phyloP scores from a whole-genome alignment of 2,329 filamentous ascomycete species.

The Bipolaris sorokiniana region DNA sequence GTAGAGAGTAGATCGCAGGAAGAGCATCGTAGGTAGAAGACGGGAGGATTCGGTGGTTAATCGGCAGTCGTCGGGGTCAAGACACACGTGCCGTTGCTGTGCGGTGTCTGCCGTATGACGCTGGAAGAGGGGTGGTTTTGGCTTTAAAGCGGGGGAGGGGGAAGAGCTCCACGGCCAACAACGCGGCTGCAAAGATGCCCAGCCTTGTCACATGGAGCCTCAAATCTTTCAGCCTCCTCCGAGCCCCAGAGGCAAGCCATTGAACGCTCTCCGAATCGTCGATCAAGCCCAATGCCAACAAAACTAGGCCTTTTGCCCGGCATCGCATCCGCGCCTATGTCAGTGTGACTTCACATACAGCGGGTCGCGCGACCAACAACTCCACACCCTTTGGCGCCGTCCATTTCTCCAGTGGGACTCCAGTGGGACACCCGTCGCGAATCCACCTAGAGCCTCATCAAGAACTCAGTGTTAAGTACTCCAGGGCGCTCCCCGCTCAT shows the following conservation, averaged over 20 bases:
- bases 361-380: conserved; percentile 27
- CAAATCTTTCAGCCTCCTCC: conserved; percentile 34
- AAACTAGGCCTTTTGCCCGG: conserved; percentile 16
- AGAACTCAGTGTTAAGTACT: conserved; percentile 3
- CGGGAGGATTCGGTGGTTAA: conserved; percentile 29
- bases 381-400: conserved; percentile 20
- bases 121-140: conserved; percentile 32
- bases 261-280: conserved; percentile 20
- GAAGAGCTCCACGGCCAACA: conserved; percentile 21
- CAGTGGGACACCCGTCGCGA: conserved; percentile 16
- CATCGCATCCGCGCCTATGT: conserved; percentile 27
- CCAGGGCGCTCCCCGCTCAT: conserved; percentile 8
- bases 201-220: conserved; percentile 32
- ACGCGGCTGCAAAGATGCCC: conserved; percentile 20
- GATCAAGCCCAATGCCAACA: conserved; percentile 18
- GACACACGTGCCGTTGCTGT: conserved; percentile 22
- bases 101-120: conserved; percentile 34
- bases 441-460: conserved; percentile 18
- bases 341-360: conserved; percentile 34
- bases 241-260: conserved; percentile 25
- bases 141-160: conserved; percentile 34
- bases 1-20: conserved; percentile 12
- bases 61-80: conserved; percentile 32
- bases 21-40: conserved; percentile 4
- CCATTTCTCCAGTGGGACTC: conserved; percentile 16